Evolutionary conservation across 2,329 filamentous ascomycete genomes (phyloP).

Genomic region (Lecanicillium sp.): DNA sequence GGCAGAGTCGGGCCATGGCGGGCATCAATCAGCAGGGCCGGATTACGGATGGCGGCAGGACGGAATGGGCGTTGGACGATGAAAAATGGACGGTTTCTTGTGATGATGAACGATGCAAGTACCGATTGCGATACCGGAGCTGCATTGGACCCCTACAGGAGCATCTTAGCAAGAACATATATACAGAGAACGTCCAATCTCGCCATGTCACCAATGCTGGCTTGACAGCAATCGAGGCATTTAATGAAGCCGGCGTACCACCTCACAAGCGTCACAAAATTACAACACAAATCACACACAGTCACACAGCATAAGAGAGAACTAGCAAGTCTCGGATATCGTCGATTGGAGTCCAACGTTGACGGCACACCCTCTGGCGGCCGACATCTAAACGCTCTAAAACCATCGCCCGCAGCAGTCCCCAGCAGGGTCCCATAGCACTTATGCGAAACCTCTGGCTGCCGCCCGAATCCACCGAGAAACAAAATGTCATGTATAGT

Average conservation of each 20-base stretch:
- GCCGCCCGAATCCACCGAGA: constrained; percentile 5
- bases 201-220: too few relatives aligned
- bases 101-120: too few relatives aligned
- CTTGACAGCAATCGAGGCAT: too few relatives aligned
- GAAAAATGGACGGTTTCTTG: too few relatives aligned
- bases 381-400: not conserved
- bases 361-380: not conserved
- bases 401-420: constrained; percentile 8
- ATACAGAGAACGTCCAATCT: too few relatives aligned
- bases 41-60: too few relatives aligned
- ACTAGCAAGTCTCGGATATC: constrained; percentile 1
- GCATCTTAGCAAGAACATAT: too few relatives aligned
- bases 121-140: too few relatives aligned
- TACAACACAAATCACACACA: not conserved
- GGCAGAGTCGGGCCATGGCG: not conserved
- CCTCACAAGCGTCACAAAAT: too few relatives aligned
- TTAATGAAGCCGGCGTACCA: too few relatives aligned
- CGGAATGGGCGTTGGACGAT: too few relatives aligned
- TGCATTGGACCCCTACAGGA: too few relatives aligned
- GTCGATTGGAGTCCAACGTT: constrained; percentile 6
- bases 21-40: constrained; percentile 4
- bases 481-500: constrained; percentile 2
- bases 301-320: not conserved
- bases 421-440: constrained; percentile 1
- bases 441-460: constrained; percentile 4